These are phyloP conservation scores for Tulasnella calospora DNA, from an alignment of 768 basidiomycete genomes.

Conservation along the genomic window DNA sequence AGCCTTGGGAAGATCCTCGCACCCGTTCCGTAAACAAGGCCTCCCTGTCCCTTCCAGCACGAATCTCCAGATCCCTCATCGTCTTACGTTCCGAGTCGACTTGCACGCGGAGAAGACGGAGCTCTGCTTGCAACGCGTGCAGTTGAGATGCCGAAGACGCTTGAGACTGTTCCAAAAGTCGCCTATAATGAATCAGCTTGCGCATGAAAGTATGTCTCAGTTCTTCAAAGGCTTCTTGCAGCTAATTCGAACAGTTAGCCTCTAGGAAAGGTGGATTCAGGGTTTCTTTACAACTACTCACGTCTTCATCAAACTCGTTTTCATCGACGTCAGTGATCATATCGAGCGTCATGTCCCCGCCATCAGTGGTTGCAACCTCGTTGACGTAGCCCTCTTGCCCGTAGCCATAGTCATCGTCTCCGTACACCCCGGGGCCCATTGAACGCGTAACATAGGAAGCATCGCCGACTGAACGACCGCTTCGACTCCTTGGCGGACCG, in stretches of 20 bases:
- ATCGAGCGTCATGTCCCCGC: conserved; percentile 24
- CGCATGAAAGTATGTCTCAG: conserved; percentile 44
- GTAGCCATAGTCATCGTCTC: background rate
- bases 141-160: conserved; percentile 73
- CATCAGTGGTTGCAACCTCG: background rate
- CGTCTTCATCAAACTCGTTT: conserved; percentile 28
- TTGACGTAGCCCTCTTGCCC: background rate
- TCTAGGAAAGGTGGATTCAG: background rate
- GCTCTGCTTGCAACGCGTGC: conserved; percentile 79
- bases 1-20: background rate
- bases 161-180: conserved; percentile 75
- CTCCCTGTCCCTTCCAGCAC: conserved; percentile 24
- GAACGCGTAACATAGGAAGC: conserved; percentile 7
- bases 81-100: conserved; percentile 31
- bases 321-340: conserved; percentile 29
- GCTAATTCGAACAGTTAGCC: conserved; percentile 34
- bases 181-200: conserved; percentile 69
- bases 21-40: conserved; percentile 21
- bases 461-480: background rate
- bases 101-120: conserved; percentile 57
- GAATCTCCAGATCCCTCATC: conserved; percentile 19
- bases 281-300: background rate
- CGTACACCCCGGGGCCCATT: conserved; percentile 16
- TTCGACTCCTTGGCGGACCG: background rate
- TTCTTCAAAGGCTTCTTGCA: conserved; percentile 43